Conservation (phyloP, 106 monocot species). For the Dendrobium nobile region DNA sequence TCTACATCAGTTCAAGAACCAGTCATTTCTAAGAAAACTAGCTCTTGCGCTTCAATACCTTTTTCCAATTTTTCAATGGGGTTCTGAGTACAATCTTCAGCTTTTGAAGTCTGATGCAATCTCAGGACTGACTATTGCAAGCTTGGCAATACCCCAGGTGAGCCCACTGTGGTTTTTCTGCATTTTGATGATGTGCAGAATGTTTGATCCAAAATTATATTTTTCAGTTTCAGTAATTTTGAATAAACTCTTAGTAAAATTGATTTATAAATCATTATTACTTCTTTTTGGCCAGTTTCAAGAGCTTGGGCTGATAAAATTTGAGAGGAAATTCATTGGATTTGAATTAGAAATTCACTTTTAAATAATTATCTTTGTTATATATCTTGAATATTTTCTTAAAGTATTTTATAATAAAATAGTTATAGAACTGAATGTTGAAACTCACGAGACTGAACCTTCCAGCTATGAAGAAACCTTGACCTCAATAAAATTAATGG, state of each 20-base stretch:
- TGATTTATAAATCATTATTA: too few species aligned
- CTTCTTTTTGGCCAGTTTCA: too few species aligned
- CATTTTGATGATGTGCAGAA: not conserved
- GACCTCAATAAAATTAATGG: not conserved
- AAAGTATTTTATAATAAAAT: too few species aligned
- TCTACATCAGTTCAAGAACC: constrained; percentile 75
- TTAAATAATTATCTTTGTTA: not conserved
- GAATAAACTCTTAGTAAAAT: too few species aligned
- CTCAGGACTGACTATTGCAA: constrained; percentile 91
- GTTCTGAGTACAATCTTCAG: constrained; percentile 51
- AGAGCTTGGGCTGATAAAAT: not conserved
- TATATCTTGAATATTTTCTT: too few species aligned
- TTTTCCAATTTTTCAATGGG: constrained; percentile 87
- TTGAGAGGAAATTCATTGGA: not conserved
- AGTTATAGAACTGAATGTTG: too few species aligned
- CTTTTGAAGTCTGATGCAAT: constrained; percentile 69
- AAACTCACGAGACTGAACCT: too few species aligned
- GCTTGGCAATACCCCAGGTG: constrained; percentile 82
- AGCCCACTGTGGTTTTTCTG: not conserved
- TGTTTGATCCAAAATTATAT: not conserved
- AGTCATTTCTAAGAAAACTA: constrained; percentile 33
- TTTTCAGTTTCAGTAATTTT: not conserved
- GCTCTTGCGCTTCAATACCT: constrained; percentile 61
- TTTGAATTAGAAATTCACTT: not conserved
- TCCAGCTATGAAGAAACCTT: too few species aligned